Evolutionary conservation across 306 rosid species (phyloP), one percentile per base, ranked within the genome.

Genomic region (Inga laurina): DNA sequence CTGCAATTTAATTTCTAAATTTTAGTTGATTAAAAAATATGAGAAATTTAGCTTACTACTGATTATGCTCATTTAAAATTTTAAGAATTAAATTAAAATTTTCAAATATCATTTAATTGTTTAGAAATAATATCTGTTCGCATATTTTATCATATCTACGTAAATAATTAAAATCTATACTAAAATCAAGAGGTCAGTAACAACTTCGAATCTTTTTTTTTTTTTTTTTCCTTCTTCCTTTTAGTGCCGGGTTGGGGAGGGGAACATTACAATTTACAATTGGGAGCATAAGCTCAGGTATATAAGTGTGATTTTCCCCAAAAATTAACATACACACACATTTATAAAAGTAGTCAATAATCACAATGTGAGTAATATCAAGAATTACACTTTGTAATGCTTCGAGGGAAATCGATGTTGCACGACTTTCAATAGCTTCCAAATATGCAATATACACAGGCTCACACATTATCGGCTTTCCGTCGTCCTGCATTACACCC

Each of bases 361-460:
- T 83, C 73, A 76, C 86, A 51, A 14, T 14, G 8, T 15, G 41
- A 37, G 8, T 39, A 51, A 51, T 54, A 18, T 52, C 59, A 52
- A 5, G 9, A 18, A 52, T 16, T n/a, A 62, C 35, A 24, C 75
- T 10, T 69, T 32, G 62, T 27, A 67, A 80, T 83, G 82, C 68
- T 74, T 72, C 64, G 35, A 57, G 52, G 37, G 78, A 72, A 70
- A 68, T 72, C 46, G 51, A 41, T 9, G 73, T 59, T 66, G 67
- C 88, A 74, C 41, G 41, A 52, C 61, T 72, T 84, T 72, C 69
- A 80, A 41, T 74, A 85, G 44, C 86, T 77, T 81, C 86, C 74
- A 22, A 76, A 82, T 80, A 59, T 79, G 83, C 76, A 82, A 85
- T 79, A 77, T 57, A 52, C 77, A 75, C 77, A 81, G 79, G 70